These are phyloP conservation scores for Alternaria ethzedia DNA, from an alignment of 2,329 filamentous ascomycete species.

Conservation along the genomic window DNA sequence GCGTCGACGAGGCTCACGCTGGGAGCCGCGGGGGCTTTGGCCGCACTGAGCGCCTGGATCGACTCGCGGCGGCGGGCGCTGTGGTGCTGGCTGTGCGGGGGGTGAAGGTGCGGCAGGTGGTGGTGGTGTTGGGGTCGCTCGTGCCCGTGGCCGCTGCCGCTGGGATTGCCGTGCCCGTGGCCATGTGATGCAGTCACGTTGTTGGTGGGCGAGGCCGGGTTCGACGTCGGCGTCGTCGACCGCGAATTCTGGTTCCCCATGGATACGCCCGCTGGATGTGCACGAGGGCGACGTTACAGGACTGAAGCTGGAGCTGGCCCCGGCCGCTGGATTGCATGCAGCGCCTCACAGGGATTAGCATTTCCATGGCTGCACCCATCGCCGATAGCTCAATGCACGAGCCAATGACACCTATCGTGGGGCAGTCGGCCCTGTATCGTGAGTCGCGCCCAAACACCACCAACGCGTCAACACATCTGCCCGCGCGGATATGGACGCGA, in stretches of 20 bases:
- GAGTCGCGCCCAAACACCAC: neutral
- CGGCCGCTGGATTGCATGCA: slow-evolving; percentile 26
- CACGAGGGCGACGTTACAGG: slow-evolving; percentile 1
- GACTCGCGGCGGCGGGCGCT: slow-evolving; percentile 48
- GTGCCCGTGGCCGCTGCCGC: neutral
- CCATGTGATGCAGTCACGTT: slow-evolving; percentile 31
- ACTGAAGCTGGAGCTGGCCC: slow-evolving; percentile 15
- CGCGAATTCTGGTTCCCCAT: slow-evolving; percentile 48
- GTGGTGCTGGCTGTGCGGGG: slow-evolving; percentile 23
- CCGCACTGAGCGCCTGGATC: slow-evolving; percentile 48
- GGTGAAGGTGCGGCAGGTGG: slow-evolving; percentile 19
- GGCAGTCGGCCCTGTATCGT: neutral
- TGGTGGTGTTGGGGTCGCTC: slow-evolving; percentile 14
- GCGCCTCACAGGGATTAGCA: slow-evolving; percentile 28
- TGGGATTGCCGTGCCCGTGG: neutral
- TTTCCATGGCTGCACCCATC: slow-evolving; percentile 23
- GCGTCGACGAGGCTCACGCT: slow-evolving; percentile 48
- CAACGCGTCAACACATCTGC: neutral
- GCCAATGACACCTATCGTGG: slow-evolving; percentile 21
- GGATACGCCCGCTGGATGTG: neutral
- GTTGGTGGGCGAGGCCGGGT: slow-evolving; percentile 33
- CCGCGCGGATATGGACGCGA: slow-evolving; percentile 29
- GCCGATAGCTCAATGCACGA: slow-evolving; percentile 24
- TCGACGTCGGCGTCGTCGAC: slow-evolving; percentile 27
- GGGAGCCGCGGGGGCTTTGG: slow-evolving; percentile 48